Evolutionary conservation across 345 rosid genomes (phyloP).

Genomic region (Stellera chamaejasme): DNA sequence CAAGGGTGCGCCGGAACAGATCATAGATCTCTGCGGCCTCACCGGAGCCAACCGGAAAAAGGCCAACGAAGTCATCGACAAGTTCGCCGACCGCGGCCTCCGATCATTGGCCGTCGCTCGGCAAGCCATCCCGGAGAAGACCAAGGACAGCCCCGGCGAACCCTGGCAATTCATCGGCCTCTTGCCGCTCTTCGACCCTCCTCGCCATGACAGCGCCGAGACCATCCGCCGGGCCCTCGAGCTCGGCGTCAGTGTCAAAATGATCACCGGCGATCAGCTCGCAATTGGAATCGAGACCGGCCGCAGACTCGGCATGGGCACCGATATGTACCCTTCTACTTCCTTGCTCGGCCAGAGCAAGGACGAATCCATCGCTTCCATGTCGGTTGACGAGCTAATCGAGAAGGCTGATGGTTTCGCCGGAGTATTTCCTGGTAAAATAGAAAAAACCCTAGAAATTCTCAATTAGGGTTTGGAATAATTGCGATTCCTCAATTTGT

Average conservation of each 20-base stretch:
- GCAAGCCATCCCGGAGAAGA: conserved; percentile 70
- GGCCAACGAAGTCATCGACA: conserved; percentile 54
- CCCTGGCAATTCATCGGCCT: conserved; percentile 94
- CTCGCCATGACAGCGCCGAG: conserved; percentile 82
- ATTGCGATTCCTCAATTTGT: neutral
- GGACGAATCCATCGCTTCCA: conserved; percentile 43
- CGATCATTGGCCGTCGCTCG: conserved; percentile 69
- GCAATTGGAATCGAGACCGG: conserved; percentile 87
- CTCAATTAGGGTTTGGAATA: neutral
- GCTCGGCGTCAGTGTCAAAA: conserved; percentile 78
- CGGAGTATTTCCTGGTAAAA: conserved; percentile 80
- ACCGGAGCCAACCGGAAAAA: conserved; percentile 39
- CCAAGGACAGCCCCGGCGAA: conserved; percentile 58
- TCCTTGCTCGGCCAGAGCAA: conserved; percentile 56
- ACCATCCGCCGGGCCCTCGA: conserved; percentile 74
- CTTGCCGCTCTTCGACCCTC: conserved; percentile 89
- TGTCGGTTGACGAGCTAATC: conserved; percentile 64
- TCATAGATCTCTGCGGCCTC: conserved; percentile 68
- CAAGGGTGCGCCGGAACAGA: conserved; percentile 98
- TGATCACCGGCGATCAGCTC: conserved; percentile 90
- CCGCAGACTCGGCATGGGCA: conserved; percentile 88
- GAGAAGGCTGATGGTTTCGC: conserved; percentile 85
- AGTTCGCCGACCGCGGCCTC: conserved; percentile 78
- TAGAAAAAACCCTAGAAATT: neutral
- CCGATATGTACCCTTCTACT: conserved; percentile 80